Base-by-base conservation (phyloP, 495 filamentous ascomycete species). In the Penicillium parvum region DNA sequence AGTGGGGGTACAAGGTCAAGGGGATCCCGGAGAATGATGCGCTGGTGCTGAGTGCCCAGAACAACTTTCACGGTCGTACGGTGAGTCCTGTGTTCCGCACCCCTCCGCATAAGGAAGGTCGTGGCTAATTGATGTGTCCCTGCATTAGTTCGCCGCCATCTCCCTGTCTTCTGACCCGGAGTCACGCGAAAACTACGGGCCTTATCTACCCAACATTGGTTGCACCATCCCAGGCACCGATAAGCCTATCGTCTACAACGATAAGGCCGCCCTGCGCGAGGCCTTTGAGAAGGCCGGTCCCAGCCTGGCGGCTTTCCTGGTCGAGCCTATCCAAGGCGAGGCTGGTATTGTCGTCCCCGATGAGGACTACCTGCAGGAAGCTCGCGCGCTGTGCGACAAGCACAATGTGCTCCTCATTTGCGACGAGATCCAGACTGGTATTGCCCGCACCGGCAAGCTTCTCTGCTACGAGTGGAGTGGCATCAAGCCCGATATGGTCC, bases 1-100 rank as follows among this genome's bases (percentile, higher is more conserved):
- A 99, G 68, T 99, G 92, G 92, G 92, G 90, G 4, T 99, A 99
- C 72, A 96, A 96, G 65, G 79, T 86, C 52, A 98, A 98, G 76
- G 81, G 83, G 7, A 92, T 98, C 27, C 83, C 88, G 2, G 73
- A 86, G 56, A 85, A 85, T 55, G 76, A 90, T 69, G 92, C 92
- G 2, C 51, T 92, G 20, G 79, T 99, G 7, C 83, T 97, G 61
- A 83, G 81, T 56, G 94, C 82, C 25, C 64, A 82, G 47, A 88
- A 95, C 64, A 97, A 96, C 66, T 99, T 99, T 68, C 92, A 99
- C 66, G 92, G 92, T 37, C 77, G 92, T 49, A 99, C 92, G 22
- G 88, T 92, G 76, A 57, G 84, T 72, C 10, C n/a, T 23, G 19
- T 21, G 19, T 21, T 38, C 21, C 28, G 39, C 39, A 16, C 35